phyloP scores from a whole-genome alignment of 2,329 filamentous ascomycete genomes.

The Parastagonospora nodorum region DNA sequence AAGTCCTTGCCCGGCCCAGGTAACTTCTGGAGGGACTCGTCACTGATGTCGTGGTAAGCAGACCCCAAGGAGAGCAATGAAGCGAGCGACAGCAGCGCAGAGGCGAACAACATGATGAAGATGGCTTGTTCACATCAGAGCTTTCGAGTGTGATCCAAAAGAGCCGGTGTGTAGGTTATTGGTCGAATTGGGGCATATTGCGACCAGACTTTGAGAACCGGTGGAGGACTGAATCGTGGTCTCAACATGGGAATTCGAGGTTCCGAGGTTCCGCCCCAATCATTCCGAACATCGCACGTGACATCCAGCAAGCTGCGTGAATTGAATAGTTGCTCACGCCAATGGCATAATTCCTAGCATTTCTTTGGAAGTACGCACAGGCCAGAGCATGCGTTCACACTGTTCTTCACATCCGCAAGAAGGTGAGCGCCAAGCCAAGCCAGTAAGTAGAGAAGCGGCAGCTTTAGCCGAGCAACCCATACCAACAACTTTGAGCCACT shows the following conservation, averaged over 20 bases:
- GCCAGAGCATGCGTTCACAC: too few relatives aligned
- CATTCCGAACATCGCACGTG: too few relatives aligned
- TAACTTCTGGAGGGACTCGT: constrained; percentile 73
- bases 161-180: constrained; percentile 4
- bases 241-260: constrained; percentile 6
- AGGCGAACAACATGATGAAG: constrained; percentile 22
- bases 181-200: constrained; percentile 15
- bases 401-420: too few relatives aligned
- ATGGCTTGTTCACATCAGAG: constrained; percentile 17
- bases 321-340: too few relatives aligned
- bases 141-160: background rate
- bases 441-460: constrained; percentile 14
- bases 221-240: constrained; percentile 24
- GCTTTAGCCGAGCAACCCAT: constrained; percentile 25
- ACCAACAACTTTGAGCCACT: constrained; percentile 4
- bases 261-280: too few relatives aligned
- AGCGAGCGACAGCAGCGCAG: constrained; percentile 28
- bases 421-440: constrained; percentile 17
- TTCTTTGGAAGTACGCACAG: too few relatives aligned
- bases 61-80: constrained; percentile 32
- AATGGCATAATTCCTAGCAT: too few relatives aligned
- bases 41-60: constrained; percentile 69
- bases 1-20: constrained; percentile 76
- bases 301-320: too few relatives aligned
- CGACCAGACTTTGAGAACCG: background rate